A percentile compares a stretch with the other conserved stretches of the same genome.
Evolutionary conservation across 108 stramenopile genomes (phyloP).

Genomic region (Aurantiochytrium sp.): DNA sequence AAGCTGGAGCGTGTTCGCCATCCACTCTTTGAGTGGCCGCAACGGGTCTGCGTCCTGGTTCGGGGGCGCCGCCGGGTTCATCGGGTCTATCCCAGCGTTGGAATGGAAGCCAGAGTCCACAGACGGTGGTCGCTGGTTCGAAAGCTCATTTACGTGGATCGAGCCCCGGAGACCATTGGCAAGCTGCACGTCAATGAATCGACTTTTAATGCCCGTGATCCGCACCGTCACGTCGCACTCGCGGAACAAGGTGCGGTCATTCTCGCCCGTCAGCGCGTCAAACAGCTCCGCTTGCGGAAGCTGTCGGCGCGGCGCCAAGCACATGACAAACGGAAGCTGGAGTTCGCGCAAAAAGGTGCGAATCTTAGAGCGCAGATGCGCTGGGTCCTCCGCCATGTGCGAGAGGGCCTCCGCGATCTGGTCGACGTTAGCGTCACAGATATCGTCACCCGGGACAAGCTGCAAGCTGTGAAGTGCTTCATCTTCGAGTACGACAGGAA

Average conservation of each 20-base stretch:
- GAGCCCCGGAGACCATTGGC: conserved; percentile 77
- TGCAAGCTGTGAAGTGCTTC: not conserved
- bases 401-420: not conserved
- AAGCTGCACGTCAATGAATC: conserved; percentile 60
- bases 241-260: conserved; percentile 66
- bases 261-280: conserved; percentile 72
- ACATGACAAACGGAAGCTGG: conserved; percentile 70
- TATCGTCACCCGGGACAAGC: not conserved
- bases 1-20: conserved; percentile 64
- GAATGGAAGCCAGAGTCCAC: not conserved
- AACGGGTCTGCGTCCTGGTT: conserved; percentile 51
- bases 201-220: conserved; percentile 64
- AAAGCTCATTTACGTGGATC: conserved; percentile 74
- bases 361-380: not conserved
- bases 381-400: not conserved
- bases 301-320: conserved; percentile 69
- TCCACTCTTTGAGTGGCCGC: conserved; percentile 74
- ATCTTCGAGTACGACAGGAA: not conserved
- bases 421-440: not conserved
- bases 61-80: not conserved
- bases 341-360: conserved; percentile 47
- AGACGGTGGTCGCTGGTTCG: conserved; percentile 8
- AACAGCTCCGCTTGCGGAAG: conserved; percentile 65
- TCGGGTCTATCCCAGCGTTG: not conserved
- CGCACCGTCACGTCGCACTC: conserved; percentile 77